Percentiles rank a stretch among this genome's conserved stretches.
phyloP scores from a whole-genome alignment of 2,329 filamentous ascomycete genomes.

The Ophiostoma montium region DNA sequence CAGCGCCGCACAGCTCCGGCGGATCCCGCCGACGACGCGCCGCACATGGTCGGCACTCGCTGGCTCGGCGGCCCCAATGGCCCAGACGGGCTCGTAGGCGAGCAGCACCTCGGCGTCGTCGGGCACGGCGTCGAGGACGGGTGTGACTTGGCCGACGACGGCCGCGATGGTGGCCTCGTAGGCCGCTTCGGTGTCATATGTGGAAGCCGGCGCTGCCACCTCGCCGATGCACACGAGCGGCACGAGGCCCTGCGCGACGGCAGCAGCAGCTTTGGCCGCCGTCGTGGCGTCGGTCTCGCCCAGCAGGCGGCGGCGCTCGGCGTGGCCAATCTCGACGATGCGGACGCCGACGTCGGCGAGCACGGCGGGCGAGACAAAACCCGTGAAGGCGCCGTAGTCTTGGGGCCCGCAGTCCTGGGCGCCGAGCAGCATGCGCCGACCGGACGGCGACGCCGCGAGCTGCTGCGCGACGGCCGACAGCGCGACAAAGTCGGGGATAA shows the following conservation, averaged over 20 bases:
- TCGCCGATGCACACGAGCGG: slow-evolving; percentile 76
- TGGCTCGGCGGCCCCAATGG: slow-evolving; percentile 62
- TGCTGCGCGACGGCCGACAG: slow-evolving; percentile 38
- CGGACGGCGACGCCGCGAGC: slow-evolving; percentile 23
- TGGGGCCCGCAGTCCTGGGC: slow-evolving; percentile 66
- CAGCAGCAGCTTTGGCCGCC: slow-evolving; percentile 55
- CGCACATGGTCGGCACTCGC: slow-evolving; percentile 60
- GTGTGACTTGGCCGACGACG: slow-evolving; percentile 49
- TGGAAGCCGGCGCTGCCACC: slow-evolving; percentile 28
- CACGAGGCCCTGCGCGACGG: slow-evolving; percentile 53
- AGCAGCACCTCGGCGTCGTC: slow-evolving; percentile 55
- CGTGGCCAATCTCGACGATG: slow-evolving; percentile 69
- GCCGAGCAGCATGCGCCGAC: slow-evolving; percentile 45
- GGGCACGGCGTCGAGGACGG: slow-evolving; percentile 47
- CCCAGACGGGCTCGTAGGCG: slow-evolving; percentile 83
- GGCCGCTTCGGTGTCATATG: slow-evolving; percentile 34
- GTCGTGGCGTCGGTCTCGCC: slow-evolving; percentile 58
- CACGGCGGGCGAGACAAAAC: slow-evolving; percentile 57
- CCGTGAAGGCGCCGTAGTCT: slow-evolving; percentile 59
- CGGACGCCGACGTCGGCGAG: slow-evolving; percentile 53
- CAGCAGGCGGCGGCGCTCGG: slow-evolving; percentile 59
- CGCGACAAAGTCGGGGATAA: slow-evolving; percentile 66
- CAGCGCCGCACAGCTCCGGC: slow-evolving; percentile 35
- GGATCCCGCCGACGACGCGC: slow-evolving; percentile 51
- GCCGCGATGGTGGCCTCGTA: slow-evolving; percentile 51